phyloP scores from a whole-genome alignment of 495 filamentous ascomycete genomes.

The Trypethelium eluteriae region DNA sequence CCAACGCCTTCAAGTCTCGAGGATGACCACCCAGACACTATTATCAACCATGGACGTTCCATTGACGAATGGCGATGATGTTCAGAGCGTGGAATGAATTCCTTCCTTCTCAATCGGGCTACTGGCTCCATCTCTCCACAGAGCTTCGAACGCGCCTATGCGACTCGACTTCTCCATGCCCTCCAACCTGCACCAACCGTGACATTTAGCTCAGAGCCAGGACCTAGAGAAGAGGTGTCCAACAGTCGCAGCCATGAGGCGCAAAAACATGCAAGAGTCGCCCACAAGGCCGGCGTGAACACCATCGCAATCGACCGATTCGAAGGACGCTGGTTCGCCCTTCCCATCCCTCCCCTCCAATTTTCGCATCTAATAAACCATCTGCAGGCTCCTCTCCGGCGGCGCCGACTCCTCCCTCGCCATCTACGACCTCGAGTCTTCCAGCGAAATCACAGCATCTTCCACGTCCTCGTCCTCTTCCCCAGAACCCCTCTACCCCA shows the following conservation, averaged over 20 bases:
- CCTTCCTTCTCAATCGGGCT: constrained; percentile 63
- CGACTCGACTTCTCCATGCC: constrained; percentile 50
- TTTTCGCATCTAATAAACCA: constrained; percentile 14
- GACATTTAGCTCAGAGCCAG: constrained; percentile 54
- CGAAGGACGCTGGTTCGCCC: constrained; percentile 63
- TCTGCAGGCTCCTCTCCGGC: constrained; percentile 64
- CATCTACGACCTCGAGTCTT: constrained; percentile 70
- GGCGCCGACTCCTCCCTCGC: constrained; percentile 71
- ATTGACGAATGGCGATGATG: not conserved
- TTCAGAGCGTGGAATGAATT: constrained; percentile 59
- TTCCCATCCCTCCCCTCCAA: not conserved
- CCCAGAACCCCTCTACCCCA: constrained; percentile 28
- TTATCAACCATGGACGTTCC: not conserved
- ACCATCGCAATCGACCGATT: constrained; percentile 67
- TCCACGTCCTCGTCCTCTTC: constrained; percentile 7
- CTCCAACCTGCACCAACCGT: constrained; percentile 57
- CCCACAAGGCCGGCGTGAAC: constrained; percentile 70
- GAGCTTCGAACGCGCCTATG: constrained; percentile 55
- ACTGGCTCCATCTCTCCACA: constrained; percentile 55
- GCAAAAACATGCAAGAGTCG: constrained; percentile 29
- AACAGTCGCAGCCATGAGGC: not conserved
- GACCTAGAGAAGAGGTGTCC: constrained; percentile 14
- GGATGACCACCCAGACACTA: too few relatives aligned
- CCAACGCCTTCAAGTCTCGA: too few relatives aligned
- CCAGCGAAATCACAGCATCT: too few relatives aligned